Evolutionary conservation across 2,329 filamentous ascomycete species (phyloP), one percentile per base, ranked within the genome.

Genomic region (Aspergillus ustus): DNA sequence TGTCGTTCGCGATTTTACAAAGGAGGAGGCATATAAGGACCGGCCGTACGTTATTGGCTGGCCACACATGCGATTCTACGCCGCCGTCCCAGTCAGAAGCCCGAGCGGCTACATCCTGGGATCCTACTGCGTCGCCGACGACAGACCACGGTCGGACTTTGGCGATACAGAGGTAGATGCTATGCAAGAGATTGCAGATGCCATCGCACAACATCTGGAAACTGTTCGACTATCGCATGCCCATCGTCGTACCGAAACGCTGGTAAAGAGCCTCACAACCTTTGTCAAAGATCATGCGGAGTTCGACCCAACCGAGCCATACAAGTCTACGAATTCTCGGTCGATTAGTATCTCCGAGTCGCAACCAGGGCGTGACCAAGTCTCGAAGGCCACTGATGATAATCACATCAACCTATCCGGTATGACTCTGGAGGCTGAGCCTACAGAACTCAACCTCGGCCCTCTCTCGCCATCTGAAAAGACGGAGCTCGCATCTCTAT

Each of bases 201-300:
- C 84, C 1, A 79, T 87, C 5, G 84, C 85, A 70, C 80, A 84
- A 19, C 85, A 89, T 62, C 72, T 90, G 3, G 85, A 89, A 66
- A 83, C 82, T 72, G 82, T 82, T 2, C 77, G 84, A 31, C 79
- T 84, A 29, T 81, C 82, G 2, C 80, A 83, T 20, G 83, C 84
- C 56, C 83, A 86, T 57, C 80, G 82, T 54, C 80, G 85, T 51
- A 82, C 84, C 0, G 84, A 86, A 60, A 79, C 83, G 44, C 85
- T 88, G 70, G 82, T 87, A 2, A 82, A 83, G 48, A 84, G 83
- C 0, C 73, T 87, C 20, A 82, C 80, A 0, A 73, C 75, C 2
- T 86, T 84, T 58, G 81, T 84, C 22, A 82, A 84, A 64, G 79
- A 79, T 7, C 63, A 66, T 45, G 56, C 67, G 3, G 65, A 68